A percentile compares a stretch with the other conserved stretches of the same genome.
phyloP scores from a whole-genome alignment of 768 basidiomycete species.

The Astraeus odoratus region DNA sequence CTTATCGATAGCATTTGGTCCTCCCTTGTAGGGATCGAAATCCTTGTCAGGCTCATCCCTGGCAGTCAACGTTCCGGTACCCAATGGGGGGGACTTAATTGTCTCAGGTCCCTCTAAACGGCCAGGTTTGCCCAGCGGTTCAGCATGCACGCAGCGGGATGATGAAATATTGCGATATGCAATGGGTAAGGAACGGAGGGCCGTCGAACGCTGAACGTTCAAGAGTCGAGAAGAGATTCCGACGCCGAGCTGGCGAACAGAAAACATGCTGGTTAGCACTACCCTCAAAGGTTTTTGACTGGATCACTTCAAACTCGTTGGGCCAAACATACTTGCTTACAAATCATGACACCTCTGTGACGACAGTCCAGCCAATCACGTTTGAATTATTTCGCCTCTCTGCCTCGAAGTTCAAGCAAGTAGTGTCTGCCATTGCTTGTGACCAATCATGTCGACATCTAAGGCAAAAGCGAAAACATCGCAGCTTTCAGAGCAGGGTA shows the following conservation, averaged over 20 bases:
- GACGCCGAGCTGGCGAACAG: slow-evolving; percentile 45
- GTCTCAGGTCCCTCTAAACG: slow-evolving; percentile 17
- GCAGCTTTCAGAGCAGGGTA: slow-evolving; percentile 68
- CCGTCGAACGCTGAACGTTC: slow-evolving; percentile 17
- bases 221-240: slow-evolving; percentile 45
- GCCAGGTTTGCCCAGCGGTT: slow-evolving; percentile 11
- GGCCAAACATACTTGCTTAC: slow-evolving; percentile 16
- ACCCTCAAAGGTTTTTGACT: slow-evolving; percentile 31
- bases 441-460: slow-evolving; percentile 39
- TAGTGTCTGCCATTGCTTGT: too few species aligned
- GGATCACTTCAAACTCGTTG: slow-evolving; percentile 12
- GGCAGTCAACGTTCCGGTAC: slow-evolving; percentile 30
- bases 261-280: slow-evolving; percentile 41
- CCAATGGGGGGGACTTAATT: slow-evolving; percentile 27
- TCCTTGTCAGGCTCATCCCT: slow-evolving; percentile 42
- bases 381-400: slow-evolving; percentile 8
- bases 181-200: slow-evolving; percentile 31
- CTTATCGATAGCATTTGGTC: slow-evolving; percentile 91
- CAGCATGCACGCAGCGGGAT: slow-evolving; percentile 16
- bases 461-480: slow-evolving; percentile 56
- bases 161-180: slow-evolving; percentile 37
- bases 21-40: slow-evolving; percentile 64
- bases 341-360: slow-evolving; percentile 19
- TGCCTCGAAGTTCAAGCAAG: not conserved
- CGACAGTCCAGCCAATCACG: slow-evolving; percentile 25